These are phyloP conservation scores for Suillus weaverae DNA, from an alignment of 768 basidiomycete species.

Conservation along the genomic window DNA sequence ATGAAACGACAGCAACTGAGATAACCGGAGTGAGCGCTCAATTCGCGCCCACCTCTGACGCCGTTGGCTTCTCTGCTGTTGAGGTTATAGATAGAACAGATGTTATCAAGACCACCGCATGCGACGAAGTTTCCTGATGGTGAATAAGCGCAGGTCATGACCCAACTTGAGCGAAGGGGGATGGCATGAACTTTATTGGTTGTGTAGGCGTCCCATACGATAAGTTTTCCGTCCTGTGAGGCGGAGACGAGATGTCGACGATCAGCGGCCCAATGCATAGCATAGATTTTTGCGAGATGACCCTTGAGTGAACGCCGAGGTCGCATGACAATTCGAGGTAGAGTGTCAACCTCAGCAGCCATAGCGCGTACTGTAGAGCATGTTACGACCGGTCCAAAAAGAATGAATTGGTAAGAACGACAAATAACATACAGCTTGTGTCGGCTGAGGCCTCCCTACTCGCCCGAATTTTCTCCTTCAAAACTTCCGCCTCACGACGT, in stretches of 20 bases:
- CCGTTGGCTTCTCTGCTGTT: conserved; percentile 72
- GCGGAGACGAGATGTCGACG: conserved; percentile 97
- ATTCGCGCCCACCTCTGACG: conserved; percentile 88
- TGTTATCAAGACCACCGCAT: conserved; percentile 98
- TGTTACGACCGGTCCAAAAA: conserved; percentile 16
- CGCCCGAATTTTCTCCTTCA: conserved; percentile 98
- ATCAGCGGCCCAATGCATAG: conserved; percentile 99
- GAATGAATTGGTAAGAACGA: conserved; percentile 5
- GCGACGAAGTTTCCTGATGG: conserved; percentile 97
- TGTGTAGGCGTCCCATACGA: conserved; percentile 99
- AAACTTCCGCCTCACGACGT: conserved; percentile 90
- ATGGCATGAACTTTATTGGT: conserved; percentile 99
- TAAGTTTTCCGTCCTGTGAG: conserved; percentile 99
- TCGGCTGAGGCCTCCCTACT: conserved; percentile 98
- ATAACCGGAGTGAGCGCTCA: conserved; percentile 97
- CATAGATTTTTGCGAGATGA: conserved; percentile 99
- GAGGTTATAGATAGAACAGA: conserved; percentile 97
- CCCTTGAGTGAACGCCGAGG: conserved; percentile 93
- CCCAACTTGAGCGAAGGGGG: conserved; percentile 96
- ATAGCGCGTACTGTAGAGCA: conserved; percentile 83
- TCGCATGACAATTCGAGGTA: conserved; percentile 96
- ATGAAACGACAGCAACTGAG: conserved; percentile 98
- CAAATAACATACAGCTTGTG: conserved; percentile 77
- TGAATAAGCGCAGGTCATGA: conserved; percentile 99
- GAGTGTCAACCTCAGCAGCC: conserved; percentile 93